phyloP scores from a whole-genome alignment of 73 alveolate species.

The Paramecium pentaurelia region DNA sequence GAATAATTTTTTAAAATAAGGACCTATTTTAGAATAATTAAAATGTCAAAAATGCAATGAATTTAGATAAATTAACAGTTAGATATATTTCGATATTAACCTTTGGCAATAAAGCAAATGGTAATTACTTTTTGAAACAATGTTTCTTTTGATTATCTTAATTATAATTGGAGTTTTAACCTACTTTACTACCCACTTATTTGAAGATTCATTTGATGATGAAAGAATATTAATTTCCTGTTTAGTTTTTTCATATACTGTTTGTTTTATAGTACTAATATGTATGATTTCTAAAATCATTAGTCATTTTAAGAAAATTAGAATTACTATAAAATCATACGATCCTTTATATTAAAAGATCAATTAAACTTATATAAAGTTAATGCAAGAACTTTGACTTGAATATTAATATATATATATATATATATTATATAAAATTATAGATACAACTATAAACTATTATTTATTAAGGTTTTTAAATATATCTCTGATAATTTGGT shows the following conservation, averaged over 20 bases:
- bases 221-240: neutral
- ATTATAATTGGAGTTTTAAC: neutral
- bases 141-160: neutral
- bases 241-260: neutral
- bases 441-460: neutral
- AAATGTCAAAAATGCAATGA: neutral
- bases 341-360: neutral
- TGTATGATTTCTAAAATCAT: neutral
- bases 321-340: neutral
- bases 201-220: neutral
- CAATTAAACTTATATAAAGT: neutral
- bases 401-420: neutral
- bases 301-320: neutral
- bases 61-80: neutral
- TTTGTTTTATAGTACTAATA: neutral
- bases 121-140: neutral
- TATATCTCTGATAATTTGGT: neutral
- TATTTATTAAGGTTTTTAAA: neutral
- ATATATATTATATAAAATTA: neutral
- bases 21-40: neutral
- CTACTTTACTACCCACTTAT: neutral
- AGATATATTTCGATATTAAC: neutral
- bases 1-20: neutral
- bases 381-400: neutral
- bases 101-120: neutral